Percentiles rank a stretch among this genome's conserved stretches.
phyloP scores from a whole-genome alignment of 768 basidiomycete species.

The Boletellus emodensis region DNA sequence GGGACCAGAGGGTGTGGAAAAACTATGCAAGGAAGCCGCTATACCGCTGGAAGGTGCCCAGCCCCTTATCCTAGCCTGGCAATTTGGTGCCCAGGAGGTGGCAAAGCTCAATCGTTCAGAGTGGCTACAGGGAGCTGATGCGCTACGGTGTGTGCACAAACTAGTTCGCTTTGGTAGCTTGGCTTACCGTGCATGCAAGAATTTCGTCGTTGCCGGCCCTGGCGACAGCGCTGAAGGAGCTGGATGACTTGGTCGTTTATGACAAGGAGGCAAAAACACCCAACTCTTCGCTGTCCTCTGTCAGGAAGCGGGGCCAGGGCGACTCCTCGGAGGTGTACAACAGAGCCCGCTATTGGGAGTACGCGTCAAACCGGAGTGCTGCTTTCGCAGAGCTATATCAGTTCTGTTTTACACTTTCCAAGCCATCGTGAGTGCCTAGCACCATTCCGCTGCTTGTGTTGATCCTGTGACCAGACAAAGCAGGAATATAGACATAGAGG shows the following conservation, averaged over 20 bases:
- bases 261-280: slow-evolving; percentile 37
- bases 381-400: slow-evolving; percentile 64
- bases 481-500: slow-evolving; percentile 81
- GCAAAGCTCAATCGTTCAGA: slow-evolving; percentile 64
- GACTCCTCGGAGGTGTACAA: slow-evolving; percentile 49
- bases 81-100: slow-evolving; percentile 66
- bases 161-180: background rate
- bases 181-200: slow-evolving; percentile 28
- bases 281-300: slow-evolving; percentile 16
- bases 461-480: slow-evolving; percentile 45
- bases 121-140: slow-evolving; percentile 58
- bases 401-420: slow-evolving; percentile 69
- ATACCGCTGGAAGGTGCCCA: slow-evolving; percentile 70
- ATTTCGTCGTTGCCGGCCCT: slow-evolving; percentile 50
- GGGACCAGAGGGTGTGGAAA: slow-evolving; percentile 69
- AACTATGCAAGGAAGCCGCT: slow-evolving; percentile 64
- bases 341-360: slow-evolving; percentile 45
- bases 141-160: slow-evolving; percentile 38
- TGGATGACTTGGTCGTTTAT: slow-evolving; percentile 59
- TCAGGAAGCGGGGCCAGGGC: slow-evolving; percentile 31
- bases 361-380: slow-evolving; percentile 44
- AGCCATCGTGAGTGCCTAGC: slow-evolving; percentile 55
- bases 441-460: background rate
- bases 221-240: slow-evolving; percentile 49
- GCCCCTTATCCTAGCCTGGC: slow-evolving; percentile 76